Evolutionary conservation across 2,329 filamentous ascomycete species (phyloP).

Genomic region (Blumeriella jaapii): DNA sequence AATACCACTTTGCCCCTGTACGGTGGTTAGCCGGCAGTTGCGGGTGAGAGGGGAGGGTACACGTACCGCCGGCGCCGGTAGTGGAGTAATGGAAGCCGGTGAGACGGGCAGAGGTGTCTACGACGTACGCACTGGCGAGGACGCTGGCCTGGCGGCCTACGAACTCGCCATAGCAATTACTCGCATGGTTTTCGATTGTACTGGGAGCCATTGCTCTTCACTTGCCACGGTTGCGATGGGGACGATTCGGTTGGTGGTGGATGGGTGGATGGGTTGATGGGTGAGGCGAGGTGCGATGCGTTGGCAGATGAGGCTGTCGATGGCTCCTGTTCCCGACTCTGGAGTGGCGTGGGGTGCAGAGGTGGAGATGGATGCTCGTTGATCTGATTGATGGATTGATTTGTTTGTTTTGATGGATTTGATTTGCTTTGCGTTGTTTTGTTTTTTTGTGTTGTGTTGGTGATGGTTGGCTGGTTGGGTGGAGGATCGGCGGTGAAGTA

Average conservation of each 20-base stretch:
- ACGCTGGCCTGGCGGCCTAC: constrained; percentile 52
- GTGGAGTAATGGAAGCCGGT: constrained; percentile 91
- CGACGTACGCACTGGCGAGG: constrained; percentile 85
- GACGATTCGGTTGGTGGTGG: constrained; percentile 5
- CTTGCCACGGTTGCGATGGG: constrained; percentile 26
- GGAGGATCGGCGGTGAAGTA: too few species aligned
- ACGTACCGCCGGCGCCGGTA: constrained; percentile 70
- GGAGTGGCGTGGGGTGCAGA: too few species aligned
- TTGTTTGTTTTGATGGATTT: too few species aligned
- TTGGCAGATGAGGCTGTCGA: constrained; percentile 8
- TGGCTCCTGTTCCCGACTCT: too few species aligned
- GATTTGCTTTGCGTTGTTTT: too few species aligned
- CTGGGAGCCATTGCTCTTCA: constrained; percentile 25
- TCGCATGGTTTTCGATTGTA: constrained; percentile 38
- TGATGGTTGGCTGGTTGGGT: too few species aligned
- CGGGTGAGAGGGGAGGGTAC: not conserved
- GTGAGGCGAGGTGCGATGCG: constrained; percentile 8
- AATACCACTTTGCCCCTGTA: constrained; percentile 79
- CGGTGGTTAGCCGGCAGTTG: constrained; percentile 11
- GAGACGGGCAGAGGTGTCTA: constrained; percentile 60
- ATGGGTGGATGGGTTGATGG: not conserved
- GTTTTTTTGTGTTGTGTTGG: too few species aligned
- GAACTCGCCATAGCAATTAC: constrained; percentile 57
- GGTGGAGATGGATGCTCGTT: too few species aligned
- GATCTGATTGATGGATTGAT: too few species aligned